A percentile compares a stretch with the other conserved stretches of the same genome.
Evolutionary conservation across 441 rosid species (phyloP).

Genomic region (Hypseocharis bilobata): DNA sequence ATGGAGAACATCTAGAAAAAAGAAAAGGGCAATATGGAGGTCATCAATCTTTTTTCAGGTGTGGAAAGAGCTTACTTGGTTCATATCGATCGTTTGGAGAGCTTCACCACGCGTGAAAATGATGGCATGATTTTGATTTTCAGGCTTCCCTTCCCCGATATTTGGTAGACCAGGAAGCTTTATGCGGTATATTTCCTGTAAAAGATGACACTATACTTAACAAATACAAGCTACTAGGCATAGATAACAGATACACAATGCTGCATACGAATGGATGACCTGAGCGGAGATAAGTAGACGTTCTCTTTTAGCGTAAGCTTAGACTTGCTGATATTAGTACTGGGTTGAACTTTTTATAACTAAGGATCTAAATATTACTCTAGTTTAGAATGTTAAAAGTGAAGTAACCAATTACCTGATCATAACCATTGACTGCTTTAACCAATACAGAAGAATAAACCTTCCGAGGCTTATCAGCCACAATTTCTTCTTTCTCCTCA

Average conservation of each 20-base stretch:
- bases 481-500: conserved; percentile 84
- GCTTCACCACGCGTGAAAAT: conserved; percentile 96
- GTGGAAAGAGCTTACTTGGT: conserved; percentile 52
- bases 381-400: background rate
- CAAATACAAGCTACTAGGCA: background rate
- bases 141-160: conserved; percentile 98
- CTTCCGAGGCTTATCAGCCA: conserved; percentile 29
- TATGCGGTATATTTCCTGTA: conserved; percentile 76
- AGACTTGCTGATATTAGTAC: background rate
- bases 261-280: background rate
- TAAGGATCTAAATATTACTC: background rate
- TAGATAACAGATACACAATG: background rate
- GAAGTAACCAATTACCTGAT: conserved; percentile 49
- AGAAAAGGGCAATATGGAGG: too few relatives aligned
- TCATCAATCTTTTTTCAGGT: conserved; percentile 9
- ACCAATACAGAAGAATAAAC: conserved; percentile 78
- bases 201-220: conserved; percentile 12
- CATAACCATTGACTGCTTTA: conserved; percentile 66
- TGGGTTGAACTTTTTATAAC: background rate
- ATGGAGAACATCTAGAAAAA: too few relatives aligned
- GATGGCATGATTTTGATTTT: conserved; percentile 93
- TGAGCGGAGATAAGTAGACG: background rate
- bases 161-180: conserved; percentile 94
- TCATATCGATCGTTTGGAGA: conserved; percentile 94
- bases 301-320: background rate